Conservation (phyloP, 2,329 filamentous ascomycete genomes). For the Exophiala phaeomuriformis region DNA sequence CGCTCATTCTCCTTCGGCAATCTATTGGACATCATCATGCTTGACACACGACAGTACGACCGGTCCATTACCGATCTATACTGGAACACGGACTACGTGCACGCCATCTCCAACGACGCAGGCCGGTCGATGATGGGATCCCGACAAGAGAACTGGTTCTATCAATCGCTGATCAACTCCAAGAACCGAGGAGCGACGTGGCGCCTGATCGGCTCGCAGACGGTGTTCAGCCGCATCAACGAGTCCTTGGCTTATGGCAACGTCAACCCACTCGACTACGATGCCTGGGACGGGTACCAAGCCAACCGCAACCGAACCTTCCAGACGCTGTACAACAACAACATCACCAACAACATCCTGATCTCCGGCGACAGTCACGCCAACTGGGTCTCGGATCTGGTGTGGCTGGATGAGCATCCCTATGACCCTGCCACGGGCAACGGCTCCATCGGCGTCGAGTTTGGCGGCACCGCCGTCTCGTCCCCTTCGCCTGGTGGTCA, state of each 20-base stretch:
- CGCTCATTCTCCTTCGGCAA: constrained; percentile 59
- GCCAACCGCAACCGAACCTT: constrained; percentile 66
- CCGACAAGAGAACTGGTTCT: constrained; percentile 69
- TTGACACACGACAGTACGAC: constrained; percentile 64
- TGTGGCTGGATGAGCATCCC: constrained; percentile 49
- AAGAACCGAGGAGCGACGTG: constrained; percentile 60
- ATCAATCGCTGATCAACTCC: constrained; percentile 51
- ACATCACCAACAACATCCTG: constrained; percentile 66
- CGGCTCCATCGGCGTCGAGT: constrained; percentile 55
- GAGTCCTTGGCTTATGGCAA: constrained; percentile 40
- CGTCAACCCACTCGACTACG: constrained; percentile 45
- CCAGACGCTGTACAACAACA: constrained; percentile 57
- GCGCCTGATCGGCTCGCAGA: constrained; percentile 65
- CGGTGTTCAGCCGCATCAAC: constrained; percentile 57
- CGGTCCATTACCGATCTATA: constrained; percentile 55
- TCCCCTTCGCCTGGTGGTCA: constrained; percentile 54
- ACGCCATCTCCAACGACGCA: constrained; percentile 58
- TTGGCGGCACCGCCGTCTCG: constrained; percentile 60
- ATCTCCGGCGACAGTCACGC: constrained; percentile 64
- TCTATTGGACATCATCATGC: constrained; percentile 59
- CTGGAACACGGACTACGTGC: constrained; percentile 57
- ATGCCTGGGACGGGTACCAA: constrained; percentile 60
- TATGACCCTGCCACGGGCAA: constrained; percentile 50
- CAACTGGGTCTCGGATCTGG: constrained; percentile 56
- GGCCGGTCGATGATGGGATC: constrained; percentile 63